Base-by-base conservation (phyloP, 1,284 basidiomycete species). In the Cystobasidium slooffiae region DNA sequence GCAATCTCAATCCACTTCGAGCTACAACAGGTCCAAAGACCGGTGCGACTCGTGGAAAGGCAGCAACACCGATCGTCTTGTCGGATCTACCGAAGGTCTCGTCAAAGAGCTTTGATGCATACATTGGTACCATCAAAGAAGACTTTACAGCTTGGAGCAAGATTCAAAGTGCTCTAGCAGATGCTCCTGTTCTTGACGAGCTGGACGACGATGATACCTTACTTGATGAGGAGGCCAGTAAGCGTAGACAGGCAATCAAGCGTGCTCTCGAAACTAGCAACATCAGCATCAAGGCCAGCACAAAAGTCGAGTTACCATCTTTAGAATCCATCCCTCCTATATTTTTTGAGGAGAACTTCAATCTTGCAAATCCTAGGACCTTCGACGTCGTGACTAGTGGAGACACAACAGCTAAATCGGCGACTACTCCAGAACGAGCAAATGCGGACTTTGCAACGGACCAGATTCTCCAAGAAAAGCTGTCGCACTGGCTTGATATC, bases 401-500 rank as follows among this genome's bases (percentile, higher is more conserved):
- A 46, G 51, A 65, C 5, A 61, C 78, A 10, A 65, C 66, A 4
- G 49, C 49, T 22, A 31, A 82, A 55, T 76, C 81, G 6, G 81
- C 84, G 12, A 46, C 69, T 20, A 31, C 69, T 69, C 79, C 46
- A 75, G 81, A 55, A 74, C 83, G 68, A 81, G 85, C 51, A 87
- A 80, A 79, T 37, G 66, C 68, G 43, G 78, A 79, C 65, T 76
- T 81, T 37, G 77, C 79, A 1, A 75, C 76, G 12, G 90, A 77
- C 86, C 89, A 31, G 84, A 91, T 83, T 85, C 85, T 96, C 0
- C 90, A 97, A n/a, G 94, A 97, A 81, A 91, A 90, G 80, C 88
- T 98, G 72, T 94, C 93, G 14, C 90, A 94, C 76, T 91, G 97
- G 80, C 90, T 95, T 7, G 97, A 98, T 81, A 91, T 92, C 1